Conservation (phyloP, 2,329 filamentous ascomycete genomes). For the Curvularia eragrostidis region DNA sequence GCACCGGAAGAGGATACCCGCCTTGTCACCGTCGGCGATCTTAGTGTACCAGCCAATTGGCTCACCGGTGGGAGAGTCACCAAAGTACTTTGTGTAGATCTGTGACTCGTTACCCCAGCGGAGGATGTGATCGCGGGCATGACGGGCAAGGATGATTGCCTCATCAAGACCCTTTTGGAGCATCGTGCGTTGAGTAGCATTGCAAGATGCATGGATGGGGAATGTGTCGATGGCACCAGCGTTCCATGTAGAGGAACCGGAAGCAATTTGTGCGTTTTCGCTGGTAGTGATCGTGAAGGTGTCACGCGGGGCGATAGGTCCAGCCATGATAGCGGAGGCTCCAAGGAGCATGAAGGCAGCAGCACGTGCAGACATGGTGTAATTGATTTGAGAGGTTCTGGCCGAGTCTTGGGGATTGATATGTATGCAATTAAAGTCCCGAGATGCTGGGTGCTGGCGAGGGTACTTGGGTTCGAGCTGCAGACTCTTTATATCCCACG, state of each 20-base stretch:
- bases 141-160: slow-evolving; percentile 62
- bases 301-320: slow-evolving; percentile 33
- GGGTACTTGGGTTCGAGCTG: slow-evolving; percentile 15
- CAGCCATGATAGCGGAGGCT: slow-evolving; percentile 38
- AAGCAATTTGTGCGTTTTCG: slow-evolving; percentile 16
- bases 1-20: slow-evolving; percentile 67
- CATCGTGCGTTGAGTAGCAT: slow-evolving; percentile 65
- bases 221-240: slow-evolving; percentile 51
- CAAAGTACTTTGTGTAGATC: slow-evolving; percentile 72
- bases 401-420: slow-evolving; percentile 10
- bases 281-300: slow-evolving; percentile 34
- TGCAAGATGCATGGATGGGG: slow-evolving; percentile 70
- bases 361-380: slow-evolving; percentile 33
- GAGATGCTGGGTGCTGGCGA: slow-evolving; percentile 32
- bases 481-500: slow-evolving; percentile 31
- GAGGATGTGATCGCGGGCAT: slow-evolving; percentile 69
- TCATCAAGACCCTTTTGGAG: slow-evolving; percentile 65
- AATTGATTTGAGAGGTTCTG: slow-evolving; percentile 4
- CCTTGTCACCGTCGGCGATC: slow-evolving; percentile 64
- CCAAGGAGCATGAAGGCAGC: slow-evolving; percentile 35
- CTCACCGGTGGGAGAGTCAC: slow-evolving; percentile 63
- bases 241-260: slow-evolving; percentile 38
- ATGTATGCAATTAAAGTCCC: slow-evolving; percentile 27
- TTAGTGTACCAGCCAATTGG: slow-evolving; percentile 69
- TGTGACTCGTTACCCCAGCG: slow-evolving; percentile 64